These are phyloP conservation scores for Pseudopithomyces maydicus DNA, from an alignment of 2,329 filamentous ascomycete species.

Conservation along the genomic window DNA sequence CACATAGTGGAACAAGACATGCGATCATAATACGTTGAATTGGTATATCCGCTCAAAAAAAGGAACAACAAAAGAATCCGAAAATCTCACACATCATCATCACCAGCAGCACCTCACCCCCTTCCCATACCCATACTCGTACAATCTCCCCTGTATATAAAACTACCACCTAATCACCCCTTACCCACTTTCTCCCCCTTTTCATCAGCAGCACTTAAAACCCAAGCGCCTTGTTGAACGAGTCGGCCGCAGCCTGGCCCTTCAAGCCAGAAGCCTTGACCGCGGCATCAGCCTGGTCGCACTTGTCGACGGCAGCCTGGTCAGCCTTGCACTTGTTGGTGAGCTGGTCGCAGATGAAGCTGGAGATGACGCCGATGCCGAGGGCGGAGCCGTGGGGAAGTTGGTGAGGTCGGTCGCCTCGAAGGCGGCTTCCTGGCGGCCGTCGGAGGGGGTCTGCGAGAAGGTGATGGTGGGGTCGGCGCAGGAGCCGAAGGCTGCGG, in stretches of 20 bases:
- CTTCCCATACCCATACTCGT: not conserved
- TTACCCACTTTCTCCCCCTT: not conserved
- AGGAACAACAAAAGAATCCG: too few relatives aligned
- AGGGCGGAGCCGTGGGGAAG: conserved; percentile 61
- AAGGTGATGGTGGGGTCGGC: conserved; percentile 57
- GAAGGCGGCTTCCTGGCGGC: conserved; percentile 52
- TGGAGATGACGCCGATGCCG: conserved; percentile 54
- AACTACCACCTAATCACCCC: too few relatives aligned
- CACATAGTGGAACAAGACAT: not conserved
- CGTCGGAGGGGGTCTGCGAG: conserved; percentile 52
- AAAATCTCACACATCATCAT: too few relatives aligned
- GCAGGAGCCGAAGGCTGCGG: conserved; percentile 54
- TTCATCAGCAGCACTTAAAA: conserved; percentile 11
- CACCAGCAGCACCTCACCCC: too few relatives aligned
- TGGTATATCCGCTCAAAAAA: too few relatives aligned
- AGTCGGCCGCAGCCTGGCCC: conserved; percentile 34
- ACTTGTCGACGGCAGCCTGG: conserved; percentile 24
- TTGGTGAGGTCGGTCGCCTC: conserved; percentile 47
- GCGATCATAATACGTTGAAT: too few relatives aligned
- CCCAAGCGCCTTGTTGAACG: conserved; percentile 35
- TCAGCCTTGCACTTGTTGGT: conserved; percentile 31
- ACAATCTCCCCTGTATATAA: not conserved
- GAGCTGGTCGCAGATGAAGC: conserved; percentile 56
- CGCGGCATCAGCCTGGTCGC: conserved; percentile 26
- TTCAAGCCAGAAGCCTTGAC: conserved; percentile 18